Conservation (phyloP, 2,329 filamentous ascomycete species). For the Microdochium nivale region DNA sequence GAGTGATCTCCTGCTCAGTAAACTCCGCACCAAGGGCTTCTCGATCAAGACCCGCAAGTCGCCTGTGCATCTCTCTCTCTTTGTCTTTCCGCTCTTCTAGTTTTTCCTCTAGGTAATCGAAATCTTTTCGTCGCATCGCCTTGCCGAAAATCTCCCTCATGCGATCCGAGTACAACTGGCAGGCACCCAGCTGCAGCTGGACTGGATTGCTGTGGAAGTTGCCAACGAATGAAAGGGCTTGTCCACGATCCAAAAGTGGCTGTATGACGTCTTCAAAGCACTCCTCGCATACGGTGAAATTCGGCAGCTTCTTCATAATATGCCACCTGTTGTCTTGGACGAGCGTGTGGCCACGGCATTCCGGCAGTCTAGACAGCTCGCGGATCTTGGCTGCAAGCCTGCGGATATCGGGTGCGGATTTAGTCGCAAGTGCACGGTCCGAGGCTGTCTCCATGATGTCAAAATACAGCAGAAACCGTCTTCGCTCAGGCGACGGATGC, state of each 20-base stretch:
- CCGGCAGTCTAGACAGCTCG: conserved; percentile 45
- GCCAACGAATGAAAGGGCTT: conserved; percentile 40
- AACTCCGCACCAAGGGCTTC: not conserved
- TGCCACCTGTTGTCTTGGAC: conserved; percentile 64
- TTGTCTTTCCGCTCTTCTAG: conserved; percentile 50
- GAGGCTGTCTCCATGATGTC: conserved; percentile 50
- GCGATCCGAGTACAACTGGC: conserved; percentile 71
- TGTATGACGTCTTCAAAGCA: conserved; percentile 77
- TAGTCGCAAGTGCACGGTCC: conserved; percentile 36
- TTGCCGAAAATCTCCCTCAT: conserved; percentile 69
- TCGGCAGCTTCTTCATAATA: conserved; percentile 63
- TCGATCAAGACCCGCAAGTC: not conserved
- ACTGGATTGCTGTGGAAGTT: conserved; percentile 55
- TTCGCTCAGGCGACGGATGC: conserved; percentile 43
- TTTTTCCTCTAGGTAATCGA: conserved; percentile 49
- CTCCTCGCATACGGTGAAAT: conserved; percentile 78
- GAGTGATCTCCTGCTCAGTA: not conserved
- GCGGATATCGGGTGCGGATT: conserved; percentile 44
- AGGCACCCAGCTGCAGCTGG: conserved; percentile 46
- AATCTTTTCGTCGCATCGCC: conserved; percentile 59
- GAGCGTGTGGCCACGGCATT: conserved; percentile 59
- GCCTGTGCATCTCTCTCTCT: conserved; percentile 46
- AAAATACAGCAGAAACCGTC: conserved; percentile 50
- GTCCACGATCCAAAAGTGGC: conserved; percentile 44
- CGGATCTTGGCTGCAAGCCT: conserved; percentile 57